Evolutionary conservation across 2,329 filamentous ascomycete species (phyloP), one percentile per base, ranked within the genome.

Genomic region (Talaromyces marneffei): DNA sequence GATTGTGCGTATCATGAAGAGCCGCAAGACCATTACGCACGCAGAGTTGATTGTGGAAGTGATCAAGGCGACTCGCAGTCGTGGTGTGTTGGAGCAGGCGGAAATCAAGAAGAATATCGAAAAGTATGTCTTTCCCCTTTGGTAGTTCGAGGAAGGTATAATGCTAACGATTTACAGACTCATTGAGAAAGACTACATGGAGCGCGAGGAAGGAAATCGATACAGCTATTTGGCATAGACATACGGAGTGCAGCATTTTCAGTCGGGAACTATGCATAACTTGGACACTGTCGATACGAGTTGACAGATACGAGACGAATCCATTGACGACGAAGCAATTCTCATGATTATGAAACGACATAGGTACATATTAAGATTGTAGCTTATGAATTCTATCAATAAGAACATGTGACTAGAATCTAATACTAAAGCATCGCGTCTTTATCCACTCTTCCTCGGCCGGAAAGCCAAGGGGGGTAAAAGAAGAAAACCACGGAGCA

Each of bases 61-160:
- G 18, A 97, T 99, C 71, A 90, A 88, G 68, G 87, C 93, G 71
- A 99, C 93, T 1, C 90, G 88, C 79, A 90, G 85, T 66, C 83
- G 94, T 59, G 95, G 94, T 14, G 91, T 90, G 18, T 81, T 99
- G 62, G 92, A 96, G 71, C 84, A 92, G 42, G 81, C 82, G 1
- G 91, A 94, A 65, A 97, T 99, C 66, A 99, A 99, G 85, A 88
- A 89, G 79, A 95, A 97, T 74, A 97, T 99, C 75, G 94, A 97
- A 76, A 92, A 90, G 86, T 92, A 77, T 70, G 88, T 82, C 56
- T 55, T 35, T 29, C 23, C 20, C 55, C 42, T 53, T 55, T 25
- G 20, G 35, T 27, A 4, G 4, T 1, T 18, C 8, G 7, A 20
- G 16, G 20, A 33, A 16, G 16, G 25, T 29, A 18, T 10, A 44